Evolutionary conservation across 1,284 basidiomycete genomes (phyloP).

Genomic region (Rhodotorula sp.): DNA sequence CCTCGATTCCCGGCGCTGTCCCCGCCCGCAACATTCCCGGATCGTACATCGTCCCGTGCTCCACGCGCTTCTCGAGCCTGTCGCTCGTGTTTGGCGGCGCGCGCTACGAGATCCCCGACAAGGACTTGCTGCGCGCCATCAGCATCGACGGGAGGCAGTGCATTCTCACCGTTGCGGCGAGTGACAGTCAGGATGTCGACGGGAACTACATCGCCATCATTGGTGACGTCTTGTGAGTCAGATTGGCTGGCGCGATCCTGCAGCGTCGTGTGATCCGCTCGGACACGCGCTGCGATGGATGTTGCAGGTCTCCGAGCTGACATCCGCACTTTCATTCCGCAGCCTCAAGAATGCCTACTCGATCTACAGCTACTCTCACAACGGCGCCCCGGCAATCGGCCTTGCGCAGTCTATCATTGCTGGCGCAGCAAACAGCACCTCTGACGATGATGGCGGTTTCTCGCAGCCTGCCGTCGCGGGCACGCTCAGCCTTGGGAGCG

Average conservation of each 20-base stretch:
- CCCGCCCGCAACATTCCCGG: background rate
- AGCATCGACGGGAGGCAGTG: slow-evolving; percentile 18
- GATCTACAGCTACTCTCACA: slow-evolving; percentile 38
- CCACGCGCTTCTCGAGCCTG: slow-evolving; percentile 9
- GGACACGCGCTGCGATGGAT: background rate
- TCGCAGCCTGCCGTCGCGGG: background rate
- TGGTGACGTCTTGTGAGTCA: slow-evolving; percentile 18
- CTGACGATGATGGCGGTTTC: background rate
- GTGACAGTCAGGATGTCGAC: slow-evolving; percentile 11
- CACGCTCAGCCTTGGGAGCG: slow-evolving; percentile 1
- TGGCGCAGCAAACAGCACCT: background rate
- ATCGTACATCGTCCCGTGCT: slow-evolving; percentile 22
- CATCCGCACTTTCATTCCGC: background rate
- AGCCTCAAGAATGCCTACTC: slow-evolving; percentile 36
- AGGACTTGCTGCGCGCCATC: slow-evolving; percentile 21
- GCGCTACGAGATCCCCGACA: slow-evolving; percentile 18
- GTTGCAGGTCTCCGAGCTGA: background rate
- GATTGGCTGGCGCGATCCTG: too few species aligned
- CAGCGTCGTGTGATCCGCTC: background rate
- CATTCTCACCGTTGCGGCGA: slow-evolving; percentile 16
- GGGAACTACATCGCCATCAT: slow-evolving; percentile 7
- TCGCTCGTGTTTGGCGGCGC: slow-evolving; percentile 13
- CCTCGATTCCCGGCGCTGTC: slow-evolving; percentile 2
- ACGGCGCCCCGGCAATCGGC: slow-evolving; percentile 35
- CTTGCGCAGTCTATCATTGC: slow-evolving; percentile 25